Conservation (phyloP, 176 grass and related monocot species). For the Thinopyrum elongatum region DNA sequence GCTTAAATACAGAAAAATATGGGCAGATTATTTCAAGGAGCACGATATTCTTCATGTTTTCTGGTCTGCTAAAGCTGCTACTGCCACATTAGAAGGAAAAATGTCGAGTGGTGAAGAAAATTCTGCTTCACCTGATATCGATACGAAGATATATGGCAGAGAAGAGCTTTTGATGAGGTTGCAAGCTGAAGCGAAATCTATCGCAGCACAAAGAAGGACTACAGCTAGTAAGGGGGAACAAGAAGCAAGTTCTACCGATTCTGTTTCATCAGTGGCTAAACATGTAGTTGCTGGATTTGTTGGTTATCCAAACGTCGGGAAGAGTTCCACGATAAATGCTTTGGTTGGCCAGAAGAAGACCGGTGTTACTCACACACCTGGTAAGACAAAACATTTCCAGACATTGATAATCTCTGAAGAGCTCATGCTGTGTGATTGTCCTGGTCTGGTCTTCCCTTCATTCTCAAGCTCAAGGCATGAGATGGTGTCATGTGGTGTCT, state of each 20-base stretch:
- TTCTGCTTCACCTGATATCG: slow-evolving; percentile 38
- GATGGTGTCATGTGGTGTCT: slow-evolving; percentile 92
- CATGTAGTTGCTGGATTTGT: slow-evolving; percentile 94
- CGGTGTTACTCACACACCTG: slow-evolving; percentile 89
- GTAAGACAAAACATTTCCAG: slow-evolving; percentile 98
- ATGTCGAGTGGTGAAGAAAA: slow-evolving; percentile 38
- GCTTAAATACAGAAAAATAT: slow-evolving; percentile 57
- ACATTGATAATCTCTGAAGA: slow-evolving; percentile 90
- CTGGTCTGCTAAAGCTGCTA: slow-evolving; percentile 95
- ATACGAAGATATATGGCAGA: slow-evolving; percentile 75
- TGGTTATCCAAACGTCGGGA: slow-evolving; percentile 98
- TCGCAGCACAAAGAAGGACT: slow-evolving; percentile 42
- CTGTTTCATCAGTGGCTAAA: slow-evolving; percentile 41
- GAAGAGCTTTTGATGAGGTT: slow-evolving; percentile 78
- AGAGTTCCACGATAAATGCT: slow-evolving; percentile 97
- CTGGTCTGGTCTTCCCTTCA: slow-evolving; percentile 93
- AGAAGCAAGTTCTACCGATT: slow-evolving; percentile 37
- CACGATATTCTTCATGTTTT: slow-evolving; percentile 78
- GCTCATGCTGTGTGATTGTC: slow-evolving; percentile 85
- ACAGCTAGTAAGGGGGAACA: slow-evolving; percentile 16
- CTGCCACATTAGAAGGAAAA: slow-evolving; percentile 85
- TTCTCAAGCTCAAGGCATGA: slow-evolving; percentile 95
- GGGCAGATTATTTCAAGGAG: slow-evolving; percentile 77
- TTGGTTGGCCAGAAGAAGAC: slow-evolving; percentile 84
- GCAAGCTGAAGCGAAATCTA: slow-evolving; percentile 80